These are phyloP conservation scores for Paspalum notatum DNA, from an alignment of 176 grass and related monocot species.

Conservation along the genomic window DNA sequence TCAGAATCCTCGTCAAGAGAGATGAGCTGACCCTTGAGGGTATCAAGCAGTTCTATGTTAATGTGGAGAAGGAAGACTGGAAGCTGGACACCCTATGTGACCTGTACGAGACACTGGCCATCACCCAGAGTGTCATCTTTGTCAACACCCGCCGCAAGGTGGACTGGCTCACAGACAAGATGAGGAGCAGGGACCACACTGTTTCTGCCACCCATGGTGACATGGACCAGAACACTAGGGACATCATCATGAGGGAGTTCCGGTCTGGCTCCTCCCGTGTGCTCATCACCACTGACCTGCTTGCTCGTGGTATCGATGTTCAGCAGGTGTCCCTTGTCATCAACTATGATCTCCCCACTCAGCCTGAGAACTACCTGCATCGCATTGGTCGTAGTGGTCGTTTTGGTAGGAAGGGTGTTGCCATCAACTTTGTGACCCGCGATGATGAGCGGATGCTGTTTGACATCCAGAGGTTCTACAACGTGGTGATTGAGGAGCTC, in stretches of 20 bases:
- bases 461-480: constrained; percentile 89
- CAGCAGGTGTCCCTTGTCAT: constrained; percentile 91
- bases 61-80: constrained; percentile 93
- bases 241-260: constrained; percentile 96
- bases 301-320: constrained; percentile 94
- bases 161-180: constrained; percentile 92
- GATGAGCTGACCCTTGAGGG: constrained; percentile 94
- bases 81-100: constrained; percentile 94
- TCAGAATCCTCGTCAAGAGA: constrained; percentile 96
- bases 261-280: constrained; percentile 84
- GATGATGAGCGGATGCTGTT: constrained; percentile 91
- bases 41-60: constrained; percentile 96
- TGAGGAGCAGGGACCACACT: constrained; percentile 88
- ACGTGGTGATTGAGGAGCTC: constrained; percentile 85
- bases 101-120: constrained; percentile 86
- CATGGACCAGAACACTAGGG: constrained; percentile 95
- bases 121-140: constrained; percentile 92
- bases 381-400: constrained; percentile 88
- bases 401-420: constrained; percentile 92
- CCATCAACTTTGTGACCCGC: constrained; percentile 89
- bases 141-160: constrained; percentile 95
- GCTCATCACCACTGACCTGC: constrained; percentile 84
- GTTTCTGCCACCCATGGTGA: constrained; percentile 90
- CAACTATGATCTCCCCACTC: constrained; percentile 90
- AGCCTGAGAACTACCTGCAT: constrained; percentile 93